These are phyloP conservation scores for Trichosporon coremiiforme DNA, from an alignment of 1,284 basidiomycete genomes.

Conservation along the genomic window DNA sequence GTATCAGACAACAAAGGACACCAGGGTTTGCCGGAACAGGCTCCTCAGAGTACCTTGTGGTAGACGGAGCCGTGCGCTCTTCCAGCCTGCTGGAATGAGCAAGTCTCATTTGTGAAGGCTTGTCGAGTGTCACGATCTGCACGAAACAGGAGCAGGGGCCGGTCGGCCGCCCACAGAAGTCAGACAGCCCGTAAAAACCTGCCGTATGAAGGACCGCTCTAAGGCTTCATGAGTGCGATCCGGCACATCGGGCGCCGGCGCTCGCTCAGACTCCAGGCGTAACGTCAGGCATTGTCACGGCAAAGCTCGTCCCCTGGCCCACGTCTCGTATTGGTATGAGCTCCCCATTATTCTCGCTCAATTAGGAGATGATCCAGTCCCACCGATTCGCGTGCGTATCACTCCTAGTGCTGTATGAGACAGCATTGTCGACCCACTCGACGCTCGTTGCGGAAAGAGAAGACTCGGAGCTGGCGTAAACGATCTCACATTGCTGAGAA, in stretches of 20 bases:
- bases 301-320: neutral
- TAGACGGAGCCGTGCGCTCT: neutral
- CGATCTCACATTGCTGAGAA: neutral
- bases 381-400: neutral
- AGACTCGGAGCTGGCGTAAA: neutral
- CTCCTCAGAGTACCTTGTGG: neutral
- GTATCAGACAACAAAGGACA: neutral
- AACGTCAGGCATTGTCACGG: neutral
- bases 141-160: neutral
- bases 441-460: neutral
- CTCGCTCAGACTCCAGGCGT: neutral
- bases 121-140: neutral
- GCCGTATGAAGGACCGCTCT: neutral
- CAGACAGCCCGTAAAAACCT: neutral
- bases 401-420: neutral
- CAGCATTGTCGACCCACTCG: neutral
- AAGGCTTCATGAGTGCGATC: conserved; percentile 9
- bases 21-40: neutral
- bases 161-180: neutral
- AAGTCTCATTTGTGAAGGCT: conserved; percentile 9
- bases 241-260: neutral
- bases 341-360: neutral
- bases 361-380: neutral
- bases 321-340: neutral
- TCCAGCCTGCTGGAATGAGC: neutral